Percentiles rank a stretch among this genome's conserved stretches.
These are phyloP conservation scores for Ophiocordyceps australis DNA, from an alignment of 2,329 filamentous ascomycete genomes.

Conservation along the genomic window DNA sequence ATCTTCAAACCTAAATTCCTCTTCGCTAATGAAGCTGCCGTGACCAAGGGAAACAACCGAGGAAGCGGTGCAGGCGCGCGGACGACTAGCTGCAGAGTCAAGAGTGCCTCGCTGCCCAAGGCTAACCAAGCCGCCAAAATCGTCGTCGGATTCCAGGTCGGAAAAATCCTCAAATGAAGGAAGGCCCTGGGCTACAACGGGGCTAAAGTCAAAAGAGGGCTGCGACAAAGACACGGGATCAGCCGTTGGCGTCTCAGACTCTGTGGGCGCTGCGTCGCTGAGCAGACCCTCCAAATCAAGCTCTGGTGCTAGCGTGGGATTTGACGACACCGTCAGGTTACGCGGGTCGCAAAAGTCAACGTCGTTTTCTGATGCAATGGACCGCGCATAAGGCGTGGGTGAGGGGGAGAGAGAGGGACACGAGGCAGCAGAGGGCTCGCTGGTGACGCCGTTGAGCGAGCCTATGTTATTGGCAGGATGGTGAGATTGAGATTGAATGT, in stretches of 20 bases:
- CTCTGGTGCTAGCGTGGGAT: conserved; percentile 34
- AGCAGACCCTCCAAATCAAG: conserved; percentile 51
- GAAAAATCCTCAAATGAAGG: conserved; percentile 72
- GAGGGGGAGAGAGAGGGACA: conserved; percentile 81
- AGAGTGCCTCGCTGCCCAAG: conserved; percentile 29
- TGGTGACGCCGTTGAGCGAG: conserved; percentile 42
- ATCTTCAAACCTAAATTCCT: conserved; percentile 61
- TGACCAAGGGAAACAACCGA: conserved; percentile 52
- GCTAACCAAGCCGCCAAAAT: conserved; percentile 56
- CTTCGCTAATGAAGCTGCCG: conserved; percentile 60
- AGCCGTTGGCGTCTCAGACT: conserved; percentile 30
- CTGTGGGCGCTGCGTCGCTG: conserved; percentile 22
- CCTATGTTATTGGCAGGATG: conserved; percentile 33
- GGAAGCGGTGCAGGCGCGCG: conserved; percentile 48
- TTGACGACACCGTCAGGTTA: conserved; percentile 58
- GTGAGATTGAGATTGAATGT: conserved; percentile 28
- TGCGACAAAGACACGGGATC: conserved; percentile 20
- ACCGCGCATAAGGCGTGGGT: conserved; percentile 58
- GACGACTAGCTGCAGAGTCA: conserved; percentile 55
- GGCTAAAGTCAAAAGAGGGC: conserved; percentile 31
- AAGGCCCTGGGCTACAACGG: conserved; percentile 35
- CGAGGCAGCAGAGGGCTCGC: conserved; percentile 56
- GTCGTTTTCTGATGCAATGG: conserved; percentile 50
- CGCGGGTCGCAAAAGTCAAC: conserved; percentile 84
- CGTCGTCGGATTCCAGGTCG: conserved; percentile 81